phyloP scores from a whole-genome alignment of 139 green algal genomes.

The Volvox reticuliferus region DNA sequence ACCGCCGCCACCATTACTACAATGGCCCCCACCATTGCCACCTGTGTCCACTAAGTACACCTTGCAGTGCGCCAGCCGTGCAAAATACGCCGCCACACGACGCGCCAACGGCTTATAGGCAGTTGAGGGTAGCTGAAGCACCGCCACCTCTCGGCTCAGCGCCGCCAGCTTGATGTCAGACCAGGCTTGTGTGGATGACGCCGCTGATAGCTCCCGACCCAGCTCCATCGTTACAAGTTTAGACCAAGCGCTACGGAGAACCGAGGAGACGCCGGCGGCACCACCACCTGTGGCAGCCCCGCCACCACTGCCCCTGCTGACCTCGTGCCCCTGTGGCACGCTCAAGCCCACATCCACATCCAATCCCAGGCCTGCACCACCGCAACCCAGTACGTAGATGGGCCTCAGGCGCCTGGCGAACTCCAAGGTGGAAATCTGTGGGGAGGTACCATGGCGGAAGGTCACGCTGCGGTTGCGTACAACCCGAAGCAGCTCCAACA shows the following conservation, averaged over 20 bases:
- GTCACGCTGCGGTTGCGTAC: constrained; percentile 40
- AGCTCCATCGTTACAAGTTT: constrained; percentile 49
- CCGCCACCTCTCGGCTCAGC: background rate
- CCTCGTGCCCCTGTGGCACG: no score
- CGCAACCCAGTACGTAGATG: constrained; percentile 50
- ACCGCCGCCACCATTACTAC: no score
- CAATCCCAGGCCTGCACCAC: background rate
- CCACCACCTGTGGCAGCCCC: background rate
- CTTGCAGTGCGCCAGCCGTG: constrained; percentile 6
- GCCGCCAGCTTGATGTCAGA: background rate
- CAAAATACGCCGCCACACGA: constrained; percentile 12
- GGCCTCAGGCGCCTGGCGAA: constrained; percentile 39
- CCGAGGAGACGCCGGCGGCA: background rate
- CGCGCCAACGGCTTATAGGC: background rate
- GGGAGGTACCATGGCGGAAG: background rate
- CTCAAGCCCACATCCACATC: background rate
- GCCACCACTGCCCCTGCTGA: no score
- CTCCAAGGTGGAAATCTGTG: constrained; percentile 4
- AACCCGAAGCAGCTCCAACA: constrained; percentile 14
- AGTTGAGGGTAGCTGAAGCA: background rate
- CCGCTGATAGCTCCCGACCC: constrained; percentile 3
- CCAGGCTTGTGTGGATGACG: background rate
- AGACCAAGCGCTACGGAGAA: constrained; percentile 35
- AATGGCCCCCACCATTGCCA: no score
- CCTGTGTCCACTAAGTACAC: constrained; percentile 8